A percentile compares a stretch with the other conserved stretches of the same genome.
Evolutionary conservation across 768 basidiomycete species (phyloP).

Genomic region (Hortiboletus flavorubellus): DNA sequence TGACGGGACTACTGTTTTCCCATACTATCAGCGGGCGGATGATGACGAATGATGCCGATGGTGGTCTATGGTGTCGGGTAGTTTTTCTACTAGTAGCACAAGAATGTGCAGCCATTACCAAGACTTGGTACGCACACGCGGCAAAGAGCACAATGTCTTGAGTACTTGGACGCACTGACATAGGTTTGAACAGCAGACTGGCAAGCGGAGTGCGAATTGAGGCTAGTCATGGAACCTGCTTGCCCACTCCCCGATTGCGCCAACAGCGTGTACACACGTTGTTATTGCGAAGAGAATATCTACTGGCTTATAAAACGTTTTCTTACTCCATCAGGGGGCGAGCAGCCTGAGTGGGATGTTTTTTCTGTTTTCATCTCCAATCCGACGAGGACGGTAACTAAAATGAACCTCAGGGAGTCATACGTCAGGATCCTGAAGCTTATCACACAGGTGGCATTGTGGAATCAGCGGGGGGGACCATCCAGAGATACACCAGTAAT

Average conservation of each 20-base stretch:
- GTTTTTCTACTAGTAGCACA: not conserved
- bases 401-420: not conserved
- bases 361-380: slow-evolving; percentile 68
- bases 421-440: not conserved
- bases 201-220: slow-evolving; percentile 23
- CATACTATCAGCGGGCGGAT: not conserved
- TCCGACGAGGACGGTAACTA: slow-evolving; percentile 48
- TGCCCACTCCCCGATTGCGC: slow-evolving; percentile 21
- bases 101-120: slow-evolving; percentile 9
- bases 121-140: not conserved
- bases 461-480: slow-evolving; percentile 50
- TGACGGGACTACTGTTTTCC: not conserved
- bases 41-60: not conserved
- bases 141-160: not conserved
- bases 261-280: slow-evolving; percentile 49
- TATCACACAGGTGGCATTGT: slow-evolving; percentile 54
- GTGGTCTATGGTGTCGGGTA: too few relatives aligned
- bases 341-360: slow-evolving; percentile 41
- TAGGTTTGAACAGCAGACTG: not conserved
- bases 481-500: slow-evolving; percentile 41
- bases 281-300: slow-evolving; percentile 74
- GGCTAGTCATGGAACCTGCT: slow-evolving; percentile 8
- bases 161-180: not conserved
- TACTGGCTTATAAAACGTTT: slow-evolving; percentile 55
- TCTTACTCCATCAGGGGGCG: slow-evolving; percentile 25